Base-by-base conservation (phyloP, 2,329 filamentous ascomycete genomes). In the Truncatella angustata region DNA sequence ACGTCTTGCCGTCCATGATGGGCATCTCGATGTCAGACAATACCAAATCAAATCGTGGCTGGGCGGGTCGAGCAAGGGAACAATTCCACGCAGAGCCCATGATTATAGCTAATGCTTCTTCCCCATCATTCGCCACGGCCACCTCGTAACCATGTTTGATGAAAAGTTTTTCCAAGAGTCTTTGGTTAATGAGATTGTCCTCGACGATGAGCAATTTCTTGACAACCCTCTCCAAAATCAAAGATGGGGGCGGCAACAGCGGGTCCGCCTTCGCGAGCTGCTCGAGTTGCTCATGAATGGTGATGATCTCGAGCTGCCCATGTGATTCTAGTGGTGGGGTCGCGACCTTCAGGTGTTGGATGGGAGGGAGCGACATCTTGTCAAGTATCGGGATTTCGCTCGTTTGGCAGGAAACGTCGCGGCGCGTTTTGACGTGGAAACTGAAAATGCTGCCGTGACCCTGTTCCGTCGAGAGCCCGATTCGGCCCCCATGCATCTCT, bases 11-110 rank as follows among this genome's bases (percentile, higher is more conserved):
- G 61, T 92, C 87, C 88, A 91, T 91, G 39, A 91, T 78, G 1
- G 88, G 88, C 88, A 92, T 91, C 62, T 91, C 88, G 44, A 91
- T 75, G 63, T 92, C 89, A 88, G 91, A 91, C 4, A 92, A 68
- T 11, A 92, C 84, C 40, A 91, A 76, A 7, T 82, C 82, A 21
- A 89, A 76, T 43, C 84, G 77, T 6, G 76, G 69, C 2, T 76
- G 76, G 12, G 73, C 68, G 11, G 67, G 54, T 55, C 76, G 73
- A 6, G 75, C 70, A 11, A 75, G 75, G 18, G 66, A 63, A 82
- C 82, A 84, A 63, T 81, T 84, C 6, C 74, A 72, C 28, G 7
- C 14, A 6, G 82, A 84, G 44, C 70, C 73, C 54, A 78, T 72
- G 28, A 87, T 63, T 42, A 78, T 74, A 45, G 85, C 79, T 1